A percentile compares a stretch with the other conserved stretches of the same genome.
These are phyloP conservation scores for Plasmodium fragile DNA, from an alignment of 169 alveolate genomes.

Conservation along the genomic window DNA sequence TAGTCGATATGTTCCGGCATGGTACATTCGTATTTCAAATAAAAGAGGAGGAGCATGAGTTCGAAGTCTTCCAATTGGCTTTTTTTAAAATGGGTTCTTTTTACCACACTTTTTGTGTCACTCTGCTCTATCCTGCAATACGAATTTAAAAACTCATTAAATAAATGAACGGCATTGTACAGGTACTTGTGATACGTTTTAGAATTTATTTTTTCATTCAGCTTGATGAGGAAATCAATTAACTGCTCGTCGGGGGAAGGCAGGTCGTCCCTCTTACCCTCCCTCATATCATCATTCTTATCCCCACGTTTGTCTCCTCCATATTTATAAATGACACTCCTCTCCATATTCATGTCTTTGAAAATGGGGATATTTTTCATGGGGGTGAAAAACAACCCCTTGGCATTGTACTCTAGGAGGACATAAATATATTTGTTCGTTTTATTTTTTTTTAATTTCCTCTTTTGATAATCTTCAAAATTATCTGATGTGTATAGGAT, in stretches of 20 bases:
- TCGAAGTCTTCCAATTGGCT: conserved; percentile 10
- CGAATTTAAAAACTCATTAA: conserved; percentile 6
- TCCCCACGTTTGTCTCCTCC: background rate
- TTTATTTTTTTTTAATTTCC: conserved; percentile 23
- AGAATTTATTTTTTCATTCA: background rate
- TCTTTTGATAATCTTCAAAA: conserved; percentile 15
- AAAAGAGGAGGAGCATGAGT: conserved; percentile 26
- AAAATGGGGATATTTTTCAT: conserved; percentile 37
- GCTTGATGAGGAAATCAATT: background rate
- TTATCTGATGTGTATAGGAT: background rate
- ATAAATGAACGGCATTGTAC: conserved; percentile 30
- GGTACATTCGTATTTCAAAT: conserved; percentile 40
- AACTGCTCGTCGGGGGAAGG: background rate
- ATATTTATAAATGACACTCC: conserved; percentile 11
- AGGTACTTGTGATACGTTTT: conserved; percentile 29
- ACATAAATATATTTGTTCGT: conserved; percentile 21
- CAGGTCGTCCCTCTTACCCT: background rate
- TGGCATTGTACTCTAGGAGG: conserved; percentile 24
- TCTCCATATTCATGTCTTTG: conserved; percentile 21
- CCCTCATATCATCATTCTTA: background rate
- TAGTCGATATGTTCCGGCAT: conserved; percentile 5
- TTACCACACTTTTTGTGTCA: background rate
- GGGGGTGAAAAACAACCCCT: conserved; percentile 40
- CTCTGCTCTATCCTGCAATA: background rate
- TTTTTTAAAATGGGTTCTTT: conserved; percentile 27